Evolutionary conservation across 805 yeast genomes (phyloP).

Genomic region (Ogataea paraovalis): DNA sequence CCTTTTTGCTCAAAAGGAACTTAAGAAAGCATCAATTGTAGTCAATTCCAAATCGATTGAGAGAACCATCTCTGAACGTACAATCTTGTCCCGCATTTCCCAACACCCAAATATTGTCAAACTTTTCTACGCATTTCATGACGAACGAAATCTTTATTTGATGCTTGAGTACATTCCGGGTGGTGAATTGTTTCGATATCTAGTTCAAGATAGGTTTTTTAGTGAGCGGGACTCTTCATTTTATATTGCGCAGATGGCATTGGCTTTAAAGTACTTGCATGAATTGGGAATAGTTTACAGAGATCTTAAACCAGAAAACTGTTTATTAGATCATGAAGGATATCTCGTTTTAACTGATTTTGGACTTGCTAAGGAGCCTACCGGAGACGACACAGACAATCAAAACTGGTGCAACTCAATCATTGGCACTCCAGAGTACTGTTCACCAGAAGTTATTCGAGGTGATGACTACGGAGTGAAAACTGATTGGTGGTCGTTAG

Average conservation of each 20-base stretch:
- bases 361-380: conserved; percentile 60
- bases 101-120: conserved; percentile 81
- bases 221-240: conserved; percentile 63
- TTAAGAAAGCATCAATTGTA: conserved; percentile 71
- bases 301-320: conserved; percentile 87
- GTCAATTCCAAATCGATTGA: conserved; percentile 52
- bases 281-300: conserved; percentile 76
- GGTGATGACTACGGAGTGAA: conserved; percentile 72
- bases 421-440: conserved; percentile 75
- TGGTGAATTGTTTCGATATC: conserved; percentile 72
- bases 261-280: conserved; percentile 73
- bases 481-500: conserved; percentile 90
- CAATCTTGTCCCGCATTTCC: conserved; percentile 56
- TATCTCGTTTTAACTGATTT: conserved; percentile 82
- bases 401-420: conserved; percentile 50
- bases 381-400: conserved; percentile 24
- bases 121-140: conserved; percentile 80
- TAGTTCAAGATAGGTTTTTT: conserved; percentile 41
- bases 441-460: conserved; percentile 82
- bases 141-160: conserved; percentile 63
- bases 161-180: conserved; percentile 85
- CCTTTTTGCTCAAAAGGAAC: conserved; percentile 80
- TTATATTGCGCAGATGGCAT: conserved; percentile 75
- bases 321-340: conserved; percentile 68
- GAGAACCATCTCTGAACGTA: conserved; percentile 72